Evolutionary conservation across 2,329 filamentous ascomycete genomes (phyloP), one percentile per base, ranked within the genome.

Genomic region (Xylariaceae sp.): DNA sequence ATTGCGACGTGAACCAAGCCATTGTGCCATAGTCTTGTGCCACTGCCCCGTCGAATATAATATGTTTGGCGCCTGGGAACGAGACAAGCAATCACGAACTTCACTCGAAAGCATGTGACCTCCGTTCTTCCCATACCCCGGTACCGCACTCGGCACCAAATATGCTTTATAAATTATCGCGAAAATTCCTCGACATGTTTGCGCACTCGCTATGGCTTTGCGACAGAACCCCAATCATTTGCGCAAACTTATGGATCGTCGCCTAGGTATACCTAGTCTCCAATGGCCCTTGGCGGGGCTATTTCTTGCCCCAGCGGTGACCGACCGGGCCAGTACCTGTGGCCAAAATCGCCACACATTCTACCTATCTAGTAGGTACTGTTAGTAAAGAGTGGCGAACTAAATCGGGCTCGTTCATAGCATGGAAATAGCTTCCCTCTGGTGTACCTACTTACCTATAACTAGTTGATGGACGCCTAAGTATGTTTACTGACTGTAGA

Each of bases 41-140:
- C 7, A 26, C 31, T 37, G 6, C 47, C 39, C 5, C 12, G 34
- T n/a, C 31, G 4, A 2, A 42, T 19, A 5, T n/a, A 19, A 19
- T 19, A n/a, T 5, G 43, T 59, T 54, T 19, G 19, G 8, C 32
- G n/a, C 34, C 35, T 41, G 12, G 9, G 8, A 27, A 51, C 65
- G 60, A 64, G 65, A 44, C 47, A 26, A 27, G 45, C 34, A 32
- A 53, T 64, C 65, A 53, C 65, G 65, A 66, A 58, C 47, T 26
- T 9, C 39, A 62, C 65, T 54, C 65, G 63, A 62, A 56, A 57
- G 29, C 65, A 67, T 64, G 64, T 67, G 65, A 65, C 41, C 35
- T 19, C 9, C 19, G 34, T 3, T 55, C 49, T n/a, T 30, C 27
- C 31, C 35, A 12, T 9, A 41, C 51, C 45, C 31, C 5, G 9